A percentile compares a stretch with the other conserved stretches of the same genome.
Evolutionary conservation across 306 rosid genomes (phyloP).

Genomic region (Pterocarpus macrocarpus): DNA sequence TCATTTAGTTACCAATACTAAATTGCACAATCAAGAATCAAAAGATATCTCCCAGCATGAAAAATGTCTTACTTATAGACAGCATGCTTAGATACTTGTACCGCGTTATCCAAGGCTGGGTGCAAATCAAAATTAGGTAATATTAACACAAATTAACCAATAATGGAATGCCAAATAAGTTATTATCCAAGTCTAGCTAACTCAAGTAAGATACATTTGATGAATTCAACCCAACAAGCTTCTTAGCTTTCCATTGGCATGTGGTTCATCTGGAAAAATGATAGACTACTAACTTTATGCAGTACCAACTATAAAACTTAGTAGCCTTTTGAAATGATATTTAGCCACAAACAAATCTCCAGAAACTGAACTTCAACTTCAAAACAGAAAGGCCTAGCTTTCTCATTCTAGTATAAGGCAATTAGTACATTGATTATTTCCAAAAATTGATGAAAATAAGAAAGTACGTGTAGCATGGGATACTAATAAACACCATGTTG

Average conservation of each 20-base stretch:
- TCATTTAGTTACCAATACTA: slow-evolving; percentile 27
- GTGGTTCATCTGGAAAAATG: not conserved
- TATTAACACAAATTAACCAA: slow-evolving; percentile 2
- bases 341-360: not conserved
- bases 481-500: not conserved
- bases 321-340: not conserved
- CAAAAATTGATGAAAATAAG: not conserved
- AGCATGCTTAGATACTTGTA: not conserved
- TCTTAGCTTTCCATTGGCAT: not conserved
- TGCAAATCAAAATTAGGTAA: not conserved
- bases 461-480: not conserved
- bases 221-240: not conserved
- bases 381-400: not conserved
- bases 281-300: not conserved
- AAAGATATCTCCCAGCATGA: slow-evolving; percentile 17
- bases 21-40: slow-evolving; percentile 30
- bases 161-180: not conserved
- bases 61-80: not conserved
- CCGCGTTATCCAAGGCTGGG: slow-evolving; percentile 2
- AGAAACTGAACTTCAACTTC: not conserved
- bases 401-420: not conserved
- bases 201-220: slow-evolving; percentile 24
- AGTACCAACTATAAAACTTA: not conserved
- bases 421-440: slow-evolving; percentile 3
- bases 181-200: not conserved